These are phyloP conservation scores for Globisporangium echinulatum DNA, from an alignment of 352 stramenopile species.

Conservation along the genomic window DNA sequence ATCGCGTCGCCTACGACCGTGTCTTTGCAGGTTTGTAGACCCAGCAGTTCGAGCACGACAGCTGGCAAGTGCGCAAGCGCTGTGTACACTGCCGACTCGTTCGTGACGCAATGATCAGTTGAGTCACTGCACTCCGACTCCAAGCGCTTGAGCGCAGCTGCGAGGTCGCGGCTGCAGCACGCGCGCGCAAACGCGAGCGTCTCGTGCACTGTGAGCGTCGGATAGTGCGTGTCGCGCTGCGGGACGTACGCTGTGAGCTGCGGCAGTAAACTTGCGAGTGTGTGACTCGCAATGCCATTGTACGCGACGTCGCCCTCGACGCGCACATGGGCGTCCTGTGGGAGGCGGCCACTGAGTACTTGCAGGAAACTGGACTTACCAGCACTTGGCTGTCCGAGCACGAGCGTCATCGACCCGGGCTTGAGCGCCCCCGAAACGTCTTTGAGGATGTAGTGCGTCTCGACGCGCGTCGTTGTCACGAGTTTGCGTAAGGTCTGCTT, in stretches of 20 bases:
- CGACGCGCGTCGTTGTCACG: constrained; percentile 5
- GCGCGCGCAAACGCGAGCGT: constrained; percentile 41
- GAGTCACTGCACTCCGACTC: too few relatives aligned
- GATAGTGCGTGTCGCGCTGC: constrained; percentile 55
- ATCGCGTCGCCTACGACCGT: constrained; percentile 52
- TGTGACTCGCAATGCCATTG: constrained; percentile 12
- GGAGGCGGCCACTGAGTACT: constrained; percentile 7
- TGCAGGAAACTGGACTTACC: neutral
- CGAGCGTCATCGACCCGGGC: neutral
- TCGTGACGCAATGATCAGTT: constrained; percentile 41
- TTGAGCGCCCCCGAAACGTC: constrained; percentile 4
- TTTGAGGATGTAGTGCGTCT: constrained; percentile 16
- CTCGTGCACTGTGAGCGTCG: constrained; percentile 72
- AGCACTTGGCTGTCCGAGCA: neutral
- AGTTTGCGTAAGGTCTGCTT: constrained; percentile 16
- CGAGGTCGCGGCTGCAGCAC: constrained; percentile 25
- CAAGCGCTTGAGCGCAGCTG: constrained; percentile 9
- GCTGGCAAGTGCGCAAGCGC: constrained; percentile 23
- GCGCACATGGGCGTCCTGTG: neutral
- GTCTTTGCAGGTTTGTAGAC: constrained; percentile 21
- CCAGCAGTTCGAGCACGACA: constrained; percentile 23
- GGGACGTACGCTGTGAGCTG: constrained; percentile 4
- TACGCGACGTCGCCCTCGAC: constrained; percentile 10
- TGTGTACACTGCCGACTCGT: constrained; percentile 9
- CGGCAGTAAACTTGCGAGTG: constrained; percentile 7